phyloP scores from a whole-genome alignment of 129 eudicot species.

The Lactuca sativa region DNA sequence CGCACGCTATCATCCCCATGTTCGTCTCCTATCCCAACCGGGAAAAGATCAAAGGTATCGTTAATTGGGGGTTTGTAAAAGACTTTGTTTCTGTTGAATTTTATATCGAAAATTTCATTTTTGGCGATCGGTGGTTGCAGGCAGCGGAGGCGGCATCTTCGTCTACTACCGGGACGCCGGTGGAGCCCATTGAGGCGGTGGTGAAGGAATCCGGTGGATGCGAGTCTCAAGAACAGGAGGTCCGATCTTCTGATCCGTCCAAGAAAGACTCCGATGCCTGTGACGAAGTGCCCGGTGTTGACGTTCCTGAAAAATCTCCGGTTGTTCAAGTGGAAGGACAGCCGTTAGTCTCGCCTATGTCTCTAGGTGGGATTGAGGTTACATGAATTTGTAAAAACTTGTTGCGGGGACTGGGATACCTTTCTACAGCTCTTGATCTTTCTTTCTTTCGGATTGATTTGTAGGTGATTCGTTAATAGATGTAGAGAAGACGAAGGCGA shows the following conservation, averaged over 20 bases:
- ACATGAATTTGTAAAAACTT: not conserved
- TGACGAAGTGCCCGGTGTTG: conserved; percentile 40
- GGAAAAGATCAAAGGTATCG: conserved; percentile 72
- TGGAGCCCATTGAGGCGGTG: conserved; percentile 42
- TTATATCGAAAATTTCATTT: not conserved
- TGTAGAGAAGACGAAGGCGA: conserved; percentile 46
- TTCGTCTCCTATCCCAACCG: conserved; percentile 56
- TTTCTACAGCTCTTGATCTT: not conserved
- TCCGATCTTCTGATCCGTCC: conserved; percentile 67
- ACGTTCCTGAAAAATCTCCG: conserved; percentile 46
- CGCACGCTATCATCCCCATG: conserved; percentile 62
- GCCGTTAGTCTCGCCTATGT: conserved; percentile 46
- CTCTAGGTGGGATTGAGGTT: conserved; percentile 38
- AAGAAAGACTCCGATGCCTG: conserved; percentile 34
- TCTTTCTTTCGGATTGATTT: conserved; percentile 6
- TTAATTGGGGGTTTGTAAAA: not conserved
- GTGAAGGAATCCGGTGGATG: conserved; percentile 50
- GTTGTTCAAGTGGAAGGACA: conserved; percentile 51
- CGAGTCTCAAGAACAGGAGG: conserved; percentile 62
- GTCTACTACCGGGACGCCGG: conserved; percentile 49
- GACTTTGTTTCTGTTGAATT: conserved; percentile 5
- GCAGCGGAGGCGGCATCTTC: conserved; percentile 60
- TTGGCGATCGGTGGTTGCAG: conserved; percentile 37
- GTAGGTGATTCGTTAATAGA: conserved; percentile 48
- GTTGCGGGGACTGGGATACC: not conserved